Evolutionary conservation across 1,284 basidiomycete species (phyloP), one percentile per base, ranked within the genome.

Genomic region (Pisolithus thermaeus): DNA sequence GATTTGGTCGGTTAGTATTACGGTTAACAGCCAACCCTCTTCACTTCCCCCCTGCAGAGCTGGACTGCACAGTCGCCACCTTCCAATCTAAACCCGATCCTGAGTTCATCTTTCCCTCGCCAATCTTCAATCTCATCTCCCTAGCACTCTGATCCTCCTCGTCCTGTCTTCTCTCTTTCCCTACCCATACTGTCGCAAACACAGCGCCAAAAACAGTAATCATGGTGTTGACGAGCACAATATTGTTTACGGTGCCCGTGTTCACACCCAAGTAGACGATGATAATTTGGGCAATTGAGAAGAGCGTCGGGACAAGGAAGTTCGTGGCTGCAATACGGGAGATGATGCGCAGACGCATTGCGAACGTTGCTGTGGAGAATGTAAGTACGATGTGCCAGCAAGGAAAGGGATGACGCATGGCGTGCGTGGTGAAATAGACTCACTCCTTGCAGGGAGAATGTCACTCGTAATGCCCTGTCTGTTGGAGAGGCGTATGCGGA

Each of bases 141-240:
- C 32, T 35, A 3, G 32, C 3, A 22, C 43, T 44, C 18, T 32
- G 49, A 44, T 38, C 37, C 42, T 22, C 49, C 22, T 28, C 52
- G 27, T 58, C 52, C 18, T 41, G 37, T 7, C 27, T 20, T 2
- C 44, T 49, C 36, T 52, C 52, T 38, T 50, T 58, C 23, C 61
- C 58, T 0, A 59, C 64, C 63, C 63, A 66, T 14, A 66, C 54
- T 2, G 57, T 64, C 7, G 63, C 61, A 36, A 65, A 66, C 2
- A 62, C 64, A 18, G 60, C 57, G 18, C 62, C 61, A 14, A 63
- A 57, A 45, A 63, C 54, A 22, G 61, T 49, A 16, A 64, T 12
- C 46, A 53, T 58, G 20, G 55, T 52, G 46, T 60, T 60, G 27
- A 53, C 58, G 3, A 51, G 20, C 6, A 43, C 41, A n/a, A 59